phyloP scores from a whole-genome alignment of 371 early-diverging fungal species.

The Mucor lusitanicus region DNA sequence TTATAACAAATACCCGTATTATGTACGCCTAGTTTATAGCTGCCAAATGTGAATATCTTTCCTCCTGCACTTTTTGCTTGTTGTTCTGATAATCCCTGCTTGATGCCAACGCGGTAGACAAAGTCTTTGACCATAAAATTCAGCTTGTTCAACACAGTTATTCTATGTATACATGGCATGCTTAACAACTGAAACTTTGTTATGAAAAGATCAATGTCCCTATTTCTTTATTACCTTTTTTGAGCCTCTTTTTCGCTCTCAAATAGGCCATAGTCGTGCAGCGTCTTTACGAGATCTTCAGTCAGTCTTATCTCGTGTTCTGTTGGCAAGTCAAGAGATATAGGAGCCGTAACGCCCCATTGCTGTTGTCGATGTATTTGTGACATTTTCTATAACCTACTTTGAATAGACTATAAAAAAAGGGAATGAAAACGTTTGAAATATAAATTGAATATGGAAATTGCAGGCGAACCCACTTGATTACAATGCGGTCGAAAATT shows the following conservation, averaged over 20 bases:
- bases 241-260: conserved; percentile 73
- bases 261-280: conserved; percentile 73
- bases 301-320: conserved; percentile 66
- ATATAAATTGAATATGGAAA: background rate
- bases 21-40: conserved; percentile 98
- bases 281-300: conserved; percentile 59
- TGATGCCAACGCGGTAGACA: conserved; percentile 71
- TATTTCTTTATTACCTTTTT: conserved; percentile 27
- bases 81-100: conserved; percentile 74
- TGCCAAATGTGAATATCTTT: conserved; percentile 98
- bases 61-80: conserved; percentile 88
- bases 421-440: background rate
- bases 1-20: conserved; percentile 64
- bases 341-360: conserved; percentile 67
- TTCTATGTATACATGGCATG: conserved; percentile 51
- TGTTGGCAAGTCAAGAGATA: conserved; percentile 51
- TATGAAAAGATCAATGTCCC: background rate
- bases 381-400: conserved; percentile 5
- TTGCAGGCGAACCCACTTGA: background rate
- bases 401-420: background rate
- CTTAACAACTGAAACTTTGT: background rate
- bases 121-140: conserved; percentile 88
- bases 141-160: conserved; percentile 85
- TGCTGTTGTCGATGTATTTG: conserved; percentile 16
- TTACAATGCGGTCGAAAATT: background rate